A percentile compares a stretch with the other conserved stretches of the same genome.
These are phyloP conservation scores for Cladophialophora yegresii DNA, from an alignment of 2,329 filamentous ascomycete genomes.

Conservation along the genomic window DNA sequence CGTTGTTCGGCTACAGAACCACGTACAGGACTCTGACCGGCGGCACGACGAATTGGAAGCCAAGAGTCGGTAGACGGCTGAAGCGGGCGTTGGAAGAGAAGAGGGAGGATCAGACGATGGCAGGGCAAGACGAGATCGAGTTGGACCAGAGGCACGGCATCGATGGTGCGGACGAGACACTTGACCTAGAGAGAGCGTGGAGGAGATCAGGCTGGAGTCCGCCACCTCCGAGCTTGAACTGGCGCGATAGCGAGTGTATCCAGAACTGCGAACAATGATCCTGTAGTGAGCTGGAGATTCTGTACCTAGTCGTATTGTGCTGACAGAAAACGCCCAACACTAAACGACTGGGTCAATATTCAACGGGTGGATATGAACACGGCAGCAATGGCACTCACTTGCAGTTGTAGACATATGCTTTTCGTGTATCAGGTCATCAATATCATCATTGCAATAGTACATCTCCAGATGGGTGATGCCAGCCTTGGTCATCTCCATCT, in stretches of 20 bases:
- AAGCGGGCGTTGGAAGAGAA: constrained; percentile 12
- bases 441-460: too few species aligned
- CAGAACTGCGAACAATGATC: background rate
- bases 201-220: background rate
- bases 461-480: too few species aligned
- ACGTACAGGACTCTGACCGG: constrained; percentile 21
- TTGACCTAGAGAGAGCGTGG: background rate
- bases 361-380: too few species aligned
- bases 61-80: constrained; percentile 21
- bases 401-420: too few species aligned
- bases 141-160: background rate
- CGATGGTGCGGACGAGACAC: background rate
- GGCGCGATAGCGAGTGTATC: background rate
- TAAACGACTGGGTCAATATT: too few species aligned
- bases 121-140: background rate
- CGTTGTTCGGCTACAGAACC: constrained; percentile 38
- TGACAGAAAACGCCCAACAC: background rate
- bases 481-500: too few species aligned
- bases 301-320: too few species aligned
- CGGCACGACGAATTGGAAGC: constrained; percentile 13
- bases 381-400: too few species aligned
- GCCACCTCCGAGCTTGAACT: background rate
- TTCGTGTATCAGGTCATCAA: too few species aligned
- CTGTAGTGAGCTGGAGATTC: too few species aligned
- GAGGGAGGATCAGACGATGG: background rate